phyloP scores from a whole-genome alignment of 495 filamentous ascomycete species.

The Penicillium robsamsonii region DNA sequence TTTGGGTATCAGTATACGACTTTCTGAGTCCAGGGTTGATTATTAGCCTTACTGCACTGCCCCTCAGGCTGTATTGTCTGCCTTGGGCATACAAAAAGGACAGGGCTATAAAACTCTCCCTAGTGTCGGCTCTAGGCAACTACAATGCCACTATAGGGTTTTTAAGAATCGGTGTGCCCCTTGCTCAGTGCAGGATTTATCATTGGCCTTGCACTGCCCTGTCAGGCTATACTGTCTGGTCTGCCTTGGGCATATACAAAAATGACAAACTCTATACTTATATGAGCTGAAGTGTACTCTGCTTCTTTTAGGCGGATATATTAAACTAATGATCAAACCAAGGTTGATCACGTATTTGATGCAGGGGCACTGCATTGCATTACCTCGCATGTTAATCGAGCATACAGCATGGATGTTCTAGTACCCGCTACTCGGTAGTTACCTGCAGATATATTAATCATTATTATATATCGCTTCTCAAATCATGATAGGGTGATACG shows the following conservation, averaged over 20 bases:
- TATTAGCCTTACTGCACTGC: too few relatives aligned
- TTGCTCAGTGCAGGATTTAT: too few relatives aligned
- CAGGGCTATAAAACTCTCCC: neutral
- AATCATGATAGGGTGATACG: neutral
- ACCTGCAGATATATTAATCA: neutral
- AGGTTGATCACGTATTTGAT: neutral
- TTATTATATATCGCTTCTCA: neutral
- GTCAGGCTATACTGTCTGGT: too few relatives aligned
- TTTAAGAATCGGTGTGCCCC: too few relatives aligned
- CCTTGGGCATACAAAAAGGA: too few relatives aligned
- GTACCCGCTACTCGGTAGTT: neutral
- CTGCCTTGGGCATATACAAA: too few relatives aligned
- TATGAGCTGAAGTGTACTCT: neutral
- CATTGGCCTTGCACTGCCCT: too few relatives aligned
- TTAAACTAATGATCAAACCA: neutral
- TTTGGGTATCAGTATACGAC: too few relatives aligned
- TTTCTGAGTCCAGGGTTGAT: too few relatives aligned
- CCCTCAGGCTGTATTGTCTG: too few relatives aligned
- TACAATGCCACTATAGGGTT: neutral
- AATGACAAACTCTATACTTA: neutral
- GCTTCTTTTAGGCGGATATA: neutral
- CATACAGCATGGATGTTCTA: neutral
- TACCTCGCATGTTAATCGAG: neutral
- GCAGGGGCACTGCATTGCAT: neutral
- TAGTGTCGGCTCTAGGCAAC: neutral